Base-by-base conservation (phyloP, 2,329 filamentous ascomycete species). In the Penicillium palitans region DNA sequence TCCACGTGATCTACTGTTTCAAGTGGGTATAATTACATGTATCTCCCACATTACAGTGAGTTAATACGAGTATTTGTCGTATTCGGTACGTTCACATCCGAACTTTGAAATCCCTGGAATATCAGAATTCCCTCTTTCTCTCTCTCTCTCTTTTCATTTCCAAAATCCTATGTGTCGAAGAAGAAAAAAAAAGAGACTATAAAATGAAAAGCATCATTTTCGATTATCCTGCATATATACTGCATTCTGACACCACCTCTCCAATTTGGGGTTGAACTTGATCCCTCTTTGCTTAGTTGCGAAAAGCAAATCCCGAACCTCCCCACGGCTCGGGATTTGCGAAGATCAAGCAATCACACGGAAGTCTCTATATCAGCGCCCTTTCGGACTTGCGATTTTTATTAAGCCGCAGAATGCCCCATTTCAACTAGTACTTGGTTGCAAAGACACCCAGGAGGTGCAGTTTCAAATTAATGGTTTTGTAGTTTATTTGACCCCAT, bases 241-340 rank as follows among this genome's bases (percentile, higher is more conserved):
- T 31, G 17, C 40, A 61, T 48, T 33, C 40, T 57, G 56, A 55
- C 55, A 65, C 59, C 58, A 65, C 63, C 58, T 25, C 52, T 39
- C 41, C 48, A 52, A 57, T 46, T 57, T 35, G 41, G 50, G 50
- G 50, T 51, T 33, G 17, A 24, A 17, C 24, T 29, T 12, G 40
- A 25, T 47, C 29, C 24, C 29, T 35, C 41, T 39, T 3, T 46
- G 42, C 52, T 50, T 50, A 50, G 45, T 50, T 40, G 12, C 41
- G 7, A 52, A 57, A 62, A 67, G 58, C 72, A 74, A 74, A 74
- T 69, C 72, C 72, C 72, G 72, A 68, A 64, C 55, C 45, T 53
- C 52, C 55, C 56, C 51, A 62, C 57, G 55, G 55, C 54, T 69
- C 72, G 72, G 72, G 72, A 72, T 74, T 73, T 74, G 72, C 51